Base-by-base conservation (phyloP, 345 rosid genomes). In the Citrus cavaleriei region DNA sequence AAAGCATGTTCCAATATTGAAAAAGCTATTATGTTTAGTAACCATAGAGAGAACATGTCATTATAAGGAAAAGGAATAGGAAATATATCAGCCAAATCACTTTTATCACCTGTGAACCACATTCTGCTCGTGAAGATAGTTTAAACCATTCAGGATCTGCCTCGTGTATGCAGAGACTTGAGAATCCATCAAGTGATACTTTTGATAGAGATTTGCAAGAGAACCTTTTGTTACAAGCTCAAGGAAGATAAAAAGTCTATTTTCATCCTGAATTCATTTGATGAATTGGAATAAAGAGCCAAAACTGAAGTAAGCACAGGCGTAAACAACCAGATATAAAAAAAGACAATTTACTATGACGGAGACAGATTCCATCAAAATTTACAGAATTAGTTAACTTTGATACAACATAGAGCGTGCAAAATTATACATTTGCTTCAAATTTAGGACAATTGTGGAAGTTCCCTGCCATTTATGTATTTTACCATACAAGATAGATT, bases 191-290 rank as follows among this genome's bases (percentile, higher is more conserved):
- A 93, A 90, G 74, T 81, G 28, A 72, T 91, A 93, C 70, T 68
- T 89, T 66, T 76, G 84, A 87, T 93, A 95, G 46, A 91, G 91
- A 27, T 54, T 88, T 73, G 74, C 72, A 72, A 95, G 96, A 68
- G 99, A 93, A 72, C 97, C 97, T 76, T 90, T 86, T 16, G 91
- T 84, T 60, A 93, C 93, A 73, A 92, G 89, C 90, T 95, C 96
- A 24, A 95, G 91, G 75, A 93, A 95, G 64, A 95, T 93, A 77
- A 91, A 93, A 64, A 95, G 87, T 63, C 86, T 90, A 32, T 91
- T 86, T 34, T 83, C 93, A 75, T 90, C 95, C 99, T 95, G 88
- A 80, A 83, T 82, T 5, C 35, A 12, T 28, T 19, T 37, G 57
- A 69, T 16, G 25, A 82, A 82, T 25, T 32, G 66, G 54, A 24